Conservation (phyloP, 1,284 basidiomycete species). For the Fistulina hepatica region DNA sequence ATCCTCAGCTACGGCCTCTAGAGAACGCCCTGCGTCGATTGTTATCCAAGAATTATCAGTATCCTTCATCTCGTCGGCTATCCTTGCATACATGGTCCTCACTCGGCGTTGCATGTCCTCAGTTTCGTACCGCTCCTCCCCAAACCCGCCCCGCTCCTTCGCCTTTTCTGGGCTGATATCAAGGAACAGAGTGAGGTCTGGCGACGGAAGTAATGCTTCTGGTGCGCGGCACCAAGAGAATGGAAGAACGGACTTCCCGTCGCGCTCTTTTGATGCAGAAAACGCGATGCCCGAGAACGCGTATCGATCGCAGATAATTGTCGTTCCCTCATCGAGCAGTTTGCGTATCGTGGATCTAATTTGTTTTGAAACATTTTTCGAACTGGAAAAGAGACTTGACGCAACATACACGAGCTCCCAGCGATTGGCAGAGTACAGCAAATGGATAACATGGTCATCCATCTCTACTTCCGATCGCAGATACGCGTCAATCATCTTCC, state of each 20-base stretch:
- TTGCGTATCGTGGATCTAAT: constrained; percentile 53
- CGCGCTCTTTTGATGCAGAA: constrained; percentile 68
- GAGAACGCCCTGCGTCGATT: constrained; percentile 8
- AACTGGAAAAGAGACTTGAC: neutral
- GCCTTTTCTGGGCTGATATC: constrained; percentile 71
- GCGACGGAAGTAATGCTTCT: constrained; percentile 78
- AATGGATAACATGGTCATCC: constrained; percentile 86
- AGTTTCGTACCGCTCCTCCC: constrained; percentile 83
- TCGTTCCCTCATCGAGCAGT: constrained; percentile 55
- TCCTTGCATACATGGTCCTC: constrained; percentile 48
- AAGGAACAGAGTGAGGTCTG: constrained; percentile 85
- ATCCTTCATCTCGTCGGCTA: constrained; percentile 42
- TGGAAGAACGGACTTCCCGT: constrained; percentile 19
- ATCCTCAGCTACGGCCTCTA: constrained; percentile 17
- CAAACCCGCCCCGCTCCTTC: constrained; percentile 73
- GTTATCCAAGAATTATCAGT: constrained; percentile 7
- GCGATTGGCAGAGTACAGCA: constrained; percentile 93
- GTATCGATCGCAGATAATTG: constrained; percentile 87
- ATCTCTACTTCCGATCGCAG: constrained; percentile 75
- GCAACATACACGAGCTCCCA: constrained; percentile 80
- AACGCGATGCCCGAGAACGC: constrained; percentile 97
- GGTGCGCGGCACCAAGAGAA: constrained; percentile 79
- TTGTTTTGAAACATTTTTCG: neutral
- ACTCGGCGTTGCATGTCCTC: constrained; percentile 68
- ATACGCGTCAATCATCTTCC: constrained; percentile 91